Evolutionary conservation across 192 early-diverging fungal species (phyloP).

Genomic region (Lunasporangiospora selenospora): DNA sequence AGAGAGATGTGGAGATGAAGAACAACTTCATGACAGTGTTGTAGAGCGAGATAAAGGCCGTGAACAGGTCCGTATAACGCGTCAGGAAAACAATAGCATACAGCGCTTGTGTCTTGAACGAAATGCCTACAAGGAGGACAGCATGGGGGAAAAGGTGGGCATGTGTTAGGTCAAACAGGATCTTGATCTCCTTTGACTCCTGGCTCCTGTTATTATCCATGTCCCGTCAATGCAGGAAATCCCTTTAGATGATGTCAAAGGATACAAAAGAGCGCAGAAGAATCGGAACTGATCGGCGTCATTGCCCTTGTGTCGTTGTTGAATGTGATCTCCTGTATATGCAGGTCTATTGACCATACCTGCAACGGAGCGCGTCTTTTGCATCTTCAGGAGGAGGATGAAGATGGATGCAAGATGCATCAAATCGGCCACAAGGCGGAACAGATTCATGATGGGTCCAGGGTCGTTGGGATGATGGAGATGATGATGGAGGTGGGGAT

Average conservation of each 20-base stretch:
- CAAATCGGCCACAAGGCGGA: constrained; percentile 90
- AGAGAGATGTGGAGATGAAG: constrained; percentile 86
- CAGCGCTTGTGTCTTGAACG: constrained; percentile 95
- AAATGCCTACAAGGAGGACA: constrained; percentile 74
- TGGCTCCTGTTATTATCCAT: too few relatives aligned
- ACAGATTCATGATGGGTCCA: constrained; percentile 93
- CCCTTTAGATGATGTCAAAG: too few relatives aligned
- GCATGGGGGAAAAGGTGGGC: neutral
- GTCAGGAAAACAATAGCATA: constrained; percentile 91
- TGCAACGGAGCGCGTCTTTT: constrained; percentile 85
- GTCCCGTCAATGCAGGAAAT: too few relatives aligned
- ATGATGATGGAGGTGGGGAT: neutral
- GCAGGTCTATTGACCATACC: constrained; percentile 55
- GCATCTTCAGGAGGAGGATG: constrained; percentile 93
- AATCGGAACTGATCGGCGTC: too few relatives aligned
- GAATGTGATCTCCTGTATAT: too few relatives aligned
- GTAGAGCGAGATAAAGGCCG: constrained; percentile 81
- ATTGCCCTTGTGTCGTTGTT: too few relatives aligned
- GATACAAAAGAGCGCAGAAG: too few relatives aligned
- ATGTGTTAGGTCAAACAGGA: too few relatives aligned
- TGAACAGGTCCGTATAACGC: constrained; percentile 94
- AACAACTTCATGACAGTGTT: constrained; percentile 96
- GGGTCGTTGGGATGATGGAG: too few relatives aligned
- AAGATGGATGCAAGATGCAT: constrained; percentile 94
- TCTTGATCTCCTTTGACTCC: too few relatives aligned